Evolutionary conservation across 345 rosid genomes (phyloP), one percentile per base, ranked within the genome.

Genomic region (Pugionium cornutum): DNA sequence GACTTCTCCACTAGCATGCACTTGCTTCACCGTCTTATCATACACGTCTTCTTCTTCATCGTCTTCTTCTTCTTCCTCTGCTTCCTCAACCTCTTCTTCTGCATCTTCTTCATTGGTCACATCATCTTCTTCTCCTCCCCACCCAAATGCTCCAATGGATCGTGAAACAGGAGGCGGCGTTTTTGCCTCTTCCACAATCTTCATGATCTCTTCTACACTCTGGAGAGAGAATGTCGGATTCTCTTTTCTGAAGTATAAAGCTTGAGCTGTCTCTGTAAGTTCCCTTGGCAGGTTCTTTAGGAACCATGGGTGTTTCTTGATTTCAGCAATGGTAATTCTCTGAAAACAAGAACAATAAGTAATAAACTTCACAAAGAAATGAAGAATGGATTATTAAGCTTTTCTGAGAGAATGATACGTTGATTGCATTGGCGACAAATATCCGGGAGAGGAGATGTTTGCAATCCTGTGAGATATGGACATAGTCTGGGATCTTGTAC

Each of bases 401-500:
- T 53, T 37, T 34, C 0, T 18, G 53, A 34, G 37, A 45, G 6
- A 29, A 32, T 39, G 30, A 48, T 68, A 87, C 95, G 86, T 82
- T 81, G 50, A 56, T 34, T 40, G 97, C 80, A 53, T 78, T 86
- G 53, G 92, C 85, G 33, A 90, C 85, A 69, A 90, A 90, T 70
- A 90, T 84, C 47, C 79, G 83, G 25, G 90, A 80, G 48, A 90
- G 82, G 40, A 87, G 86, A 58, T 84, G 84, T 53, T 77, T 86
- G 75, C 18, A 18, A 18, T 18, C 18, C 18, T 18, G 18, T 18
- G 18, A 18, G 18, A 18, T 18, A 18, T 18, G 95, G 36, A 90
- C 97, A 70, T 84, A 81, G 66, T 90, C 95, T 0, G 97, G 95
- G 64, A 90, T 84, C 79, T 79, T 85, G 80, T 90, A 90, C 66